Conservation (phyloP, 2,329 filamentous ascomycete genomes). For the Aspergillus brunneoviolaceus region DNA sequence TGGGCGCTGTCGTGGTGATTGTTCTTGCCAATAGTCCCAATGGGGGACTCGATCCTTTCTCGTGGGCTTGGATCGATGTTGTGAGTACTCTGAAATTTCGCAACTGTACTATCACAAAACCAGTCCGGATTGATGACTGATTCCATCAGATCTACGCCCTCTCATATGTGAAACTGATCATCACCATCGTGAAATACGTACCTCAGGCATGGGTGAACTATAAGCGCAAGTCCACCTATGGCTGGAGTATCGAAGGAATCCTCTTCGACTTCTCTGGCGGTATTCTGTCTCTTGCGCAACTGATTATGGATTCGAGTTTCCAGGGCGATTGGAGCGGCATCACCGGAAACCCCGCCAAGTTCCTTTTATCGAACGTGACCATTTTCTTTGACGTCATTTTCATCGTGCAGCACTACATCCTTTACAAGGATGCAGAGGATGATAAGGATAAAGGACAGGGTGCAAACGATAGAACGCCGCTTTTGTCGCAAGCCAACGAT, state of each 20-base stretch:
- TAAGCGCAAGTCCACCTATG: constrained; percentile 76
- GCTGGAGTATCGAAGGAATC: constrained; percentile 85
- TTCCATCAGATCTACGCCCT: constrained; percentile 60
- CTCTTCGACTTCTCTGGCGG: constrained; percentile 81
- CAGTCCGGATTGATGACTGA: neutral
- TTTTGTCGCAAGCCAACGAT: constrained; percentile 25
- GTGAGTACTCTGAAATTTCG: constrained; percentile 39
- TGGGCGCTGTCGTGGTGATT: constrained; percentile 38
- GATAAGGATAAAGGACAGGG: constrained; percentile 20
- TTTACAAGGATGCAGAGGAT: constrained; percentile 57
- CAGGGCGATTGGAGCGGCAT: constrained; percentile 87
- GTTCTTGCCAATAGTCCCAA: constrained; percentile 45
- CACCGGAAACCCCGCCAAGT: constrained; percentile 87
- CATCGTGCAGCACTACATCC: constrained; percentile 80
- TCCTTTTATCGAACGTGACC: constrained; percentile 79
- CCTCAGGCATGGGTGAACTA: constrained; percentile 84
- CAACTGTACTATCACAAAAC: neutral
- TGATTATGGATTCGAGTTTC: constrained; percentile 79
- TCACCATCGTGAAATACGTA: constrained; percentile 89
- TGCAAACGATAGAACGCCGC: constrained; percentile 28
- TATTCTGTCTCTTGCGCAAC: constrained; percentile 75
- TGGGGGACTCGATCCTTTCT: constrained; percentile 46
- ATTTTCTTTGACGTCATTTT: constrained; percentile 86
- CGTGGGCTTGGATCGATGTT: constrained; percentile 66
- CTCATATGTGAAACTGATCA: constrained; percentile 83